Evolutionary conservation across 768 basidiomycete species (phyloP).

Genomic region (Xerocomellus intermedius): DNA sequence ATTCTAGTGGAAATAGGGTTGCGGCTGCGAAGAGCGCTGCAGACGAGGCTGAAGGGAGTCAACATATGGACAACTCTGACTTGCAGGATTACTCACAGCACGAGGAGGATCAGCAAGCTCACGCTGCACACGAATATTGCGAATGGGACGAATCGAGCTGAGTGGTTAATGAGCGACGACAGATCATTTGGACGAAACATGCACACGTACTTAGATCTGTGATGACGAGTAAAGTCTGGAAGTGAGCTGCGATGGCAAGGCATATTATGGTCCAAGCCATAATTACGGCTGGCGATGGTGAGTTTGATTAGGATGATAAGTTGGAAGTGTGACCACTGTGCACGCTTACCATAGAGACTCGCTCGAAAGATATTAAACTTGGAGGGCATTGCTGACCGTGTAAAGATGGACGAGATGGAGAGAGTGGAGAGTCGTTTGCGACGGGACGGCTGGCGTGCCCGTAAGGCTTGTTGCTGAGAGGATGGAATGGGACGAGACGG

Average conservation of each 20-base stretch:
- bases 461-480: conserved; percentile 20
- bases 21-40: conserved; percentile 59
- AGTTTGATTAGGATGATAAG: conserved; percentile 5
- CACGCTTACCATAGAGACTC: conserved; percentile 60
- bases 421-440: conserved; percentile 34
- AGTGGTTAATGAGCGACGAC: conserved; percentile 2
- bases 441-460: conserved; percentile 31
- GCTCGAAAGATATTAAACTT: conserved; percentile 69
- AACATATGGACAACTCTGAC: conserved; percentile 1
- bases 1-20: conserved; percentile 80
- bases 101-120: conserved; percentile 63
- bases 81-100: conserved; percentile 50
- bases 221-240: conserved; percentile 65
- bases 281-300: conserved; percentile 48
- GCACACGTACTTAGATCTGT: conserved; percentile 72
- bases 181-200: background rate
- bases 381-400: conserved; percentile 55
- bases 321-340: background rate
- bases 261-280: conserved; percentile 77
- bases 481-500: conserved; percentile 19
- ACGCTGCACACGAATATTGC: conserved; percentile 77
- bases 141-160: conserved; percentile 86
- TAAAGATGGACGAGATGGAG: conserved; percentile 32
- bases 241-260: conserved; percentile 76
- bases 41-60: conserved; percentile 49